phyloP scores from a whole-genome alignment of 257 asterid genomes.

The Avicennia marina region DNA sequence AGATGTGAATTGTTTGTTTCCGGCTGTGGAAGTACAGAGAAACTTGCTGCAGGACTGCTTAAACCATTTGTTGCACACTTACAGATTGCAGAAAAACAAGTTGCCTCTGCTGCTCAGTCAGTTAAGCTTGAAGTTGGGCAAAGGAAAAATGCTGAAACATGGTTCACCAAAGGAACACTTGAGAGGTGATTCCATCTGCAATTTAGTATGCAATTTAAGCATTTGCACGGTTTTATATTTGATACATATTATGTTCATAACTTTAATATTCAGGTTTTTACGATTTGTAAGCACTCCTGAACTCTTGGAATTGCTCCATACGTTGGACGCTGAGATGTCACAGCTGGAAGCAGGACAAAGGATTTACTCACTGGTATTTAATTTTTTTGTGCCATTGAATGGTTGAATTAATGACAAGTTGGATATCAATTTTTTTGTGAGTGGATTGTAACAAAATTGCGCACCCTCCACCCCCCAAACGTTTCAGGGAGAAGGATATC shows the following conservation, averaged over 20 bases:
- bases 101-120: slow-evolving; percentile 54
- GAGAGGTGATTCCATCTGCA: slow-evolving; percentile 59
- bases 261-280: slow-evolving; percentile 44
- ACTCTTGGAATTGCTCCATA: slow-evolving; percentile 67
- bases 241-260: slow-evolving; percentile 1
- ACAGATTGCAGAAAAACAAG: slow-evolving; percentile 78
- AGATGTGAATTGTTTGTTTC: slow-evolving; percentile 89
- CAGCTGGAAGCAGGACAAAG: slow-evolving; percentile 88
- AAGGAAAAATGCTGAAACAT: slow-evolving; percentile 46
- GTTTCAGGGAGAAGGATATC: slow-evolving; percentile 72
- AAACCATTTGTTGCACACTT: slow-evolving; percentile 82
- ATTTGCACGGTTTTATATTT: background rate
- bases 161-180: slow-evolving; percentile 97
- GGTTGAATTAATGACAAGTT: too few relatives aligned
- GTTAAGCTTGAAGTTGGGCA: slow-evolving; percentile 76
- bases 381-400: background rate
- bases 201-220: background rate
- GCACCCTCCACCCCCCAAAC: too few relatives aligned
- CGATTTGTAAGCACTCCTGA: slow-evolving; percentile 93
- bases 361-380: slow-evolving; percentile 38
- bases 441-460: too few relatives aligned
- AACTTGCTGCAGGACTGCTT: slow-evolving; percentile 84
- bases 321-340: slow-evolving; percentile 80
- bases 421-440: too few relatives aligned
- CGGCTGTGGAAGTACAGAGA: slow-evolving; percentile 69